phyloP scores from a whole-genome alignment of 148 eudicot genomes.

The Amaranthus palmeri region DNA sequence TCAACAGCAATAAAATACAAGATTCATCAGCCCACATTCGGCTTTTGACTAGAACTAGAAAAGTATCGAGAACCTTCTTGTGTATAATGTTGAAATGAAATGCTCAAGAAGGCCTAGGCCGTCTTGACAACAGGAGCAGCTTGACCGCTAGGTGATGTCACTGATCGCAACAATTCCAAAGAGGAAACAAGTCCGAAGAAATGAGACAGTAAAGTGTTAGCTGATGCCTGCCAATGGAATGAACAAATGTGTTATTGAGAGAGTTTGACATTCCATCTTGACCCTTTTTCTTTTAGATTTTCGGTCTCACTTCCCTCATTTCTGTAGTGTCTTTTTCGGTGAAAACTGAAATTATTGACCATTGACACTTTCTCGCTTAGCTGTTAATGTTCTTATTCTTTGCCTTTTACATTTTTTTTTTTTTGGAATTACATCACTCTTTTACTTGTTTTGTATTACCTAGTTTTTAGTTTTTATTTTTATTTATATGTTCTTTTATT shows the following conservation, averaged over 20 bases:
- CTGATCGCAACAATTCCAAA: slow-evolving; percentile 80
- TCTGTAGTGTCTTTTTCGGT: background rate
- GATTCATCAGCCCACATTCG: background rate
- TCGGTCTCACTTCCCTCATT: background rate
- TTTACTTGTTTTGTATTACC: too few species aligned
- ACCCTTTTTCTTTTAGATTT: background rate
- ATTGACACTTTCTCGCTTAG: too few species aligned
- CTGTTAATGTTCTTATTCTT: too few species aligned
- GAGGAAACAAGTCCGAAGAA: slow-evolving; percentile 81
- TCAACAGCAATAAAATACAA: slow-evolving; percentile 12
- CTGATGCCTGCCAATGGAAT: slow-evolving; percentile 70
- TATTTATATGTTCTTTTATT: too few species aligned
- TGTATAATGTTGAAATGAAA: slow-evolving; percentile 8
- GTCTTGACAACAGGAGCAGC: slow-evolving; percentile 47
- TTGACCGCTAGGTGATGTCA: slow-evolving; percentile 63
- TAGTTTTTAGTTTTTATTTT: too few species aligned
- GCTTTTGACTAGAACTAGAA: slow-evolving; percentile 1
- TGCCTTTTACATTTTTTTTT: too few species aligned
- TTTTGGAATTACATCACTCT: too few species aligned
- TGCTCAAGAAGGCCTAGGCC: slow-evolving; percentile 31
- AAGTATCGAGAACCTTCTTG: slow-evolving; percentile 1
- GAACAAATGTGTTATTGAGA: slow-evolving; percentile 8
- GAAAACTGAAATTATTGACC: background rate
- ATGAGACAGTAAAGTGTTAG: slow-evolving; percentile 83
- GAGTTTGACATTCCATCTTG: background rate